Evolutionary conservation across 352 stramenopile genomes (phyloP), one percentile per base, ranked within the genome.

Genomic region (Sclerospora graminicola): DNA sequence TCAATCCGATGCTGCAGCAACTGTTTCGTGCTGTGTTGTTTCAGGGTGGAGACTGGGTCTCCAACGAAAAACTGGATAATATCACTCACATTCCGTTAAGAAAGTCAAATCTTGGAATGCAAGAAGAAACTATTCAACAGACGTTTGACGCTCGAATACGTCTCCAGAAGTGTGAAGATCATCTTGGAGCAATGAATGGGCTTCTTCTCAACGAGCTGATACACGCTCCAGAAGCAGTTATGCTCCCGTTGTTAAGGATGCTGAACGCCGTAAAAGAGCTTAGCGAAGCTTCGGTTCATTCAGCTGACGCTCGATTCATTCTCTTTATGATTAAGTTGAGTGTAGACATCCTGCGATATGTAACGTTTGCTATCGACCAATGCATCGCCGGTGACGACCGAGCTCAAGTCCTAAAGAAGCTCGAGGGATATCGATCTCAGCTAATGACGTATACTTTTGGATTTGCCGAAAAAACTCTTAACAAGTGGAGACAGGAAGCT

Each of bases 121-220:
- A 80, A 35, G 81, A 93, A 51, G 81, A 93, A 55, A 74, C 78
- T 3, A 63, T 93, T 29, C 62, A 86, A 46, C 60, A 68, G 21
- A 79, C 71, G 5, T 72, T 89, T 32, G 76, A 93, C 50, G 81
- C 76, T 6, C 58, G 75, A 10, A 54, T 88, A 15, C 60, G 78
- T 29, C 77, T 91, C 36, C 77, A 93, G 38, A 82, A 84, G 42
- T 87, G 73, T 35, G 79, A 84, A 57, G 79, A 94, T 18, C 66
- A 95, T 47, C 66, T 99, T 18, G 85, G 94, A 7, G 98, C 96
- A 1, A 95, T 97, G 58, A 91, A 96, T 44, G 96, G 95, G 3
- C 88, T 97, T 16, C 68, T 99, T 9, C 86, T 98, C 38, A 99
- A 99, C 58, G 96, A 99, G 54, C 82, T 99, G 34, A 73, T 94